Conservation (phyloP, 371 early-diverging fungal species). For the Mitosporidium daphniae region DNA sequence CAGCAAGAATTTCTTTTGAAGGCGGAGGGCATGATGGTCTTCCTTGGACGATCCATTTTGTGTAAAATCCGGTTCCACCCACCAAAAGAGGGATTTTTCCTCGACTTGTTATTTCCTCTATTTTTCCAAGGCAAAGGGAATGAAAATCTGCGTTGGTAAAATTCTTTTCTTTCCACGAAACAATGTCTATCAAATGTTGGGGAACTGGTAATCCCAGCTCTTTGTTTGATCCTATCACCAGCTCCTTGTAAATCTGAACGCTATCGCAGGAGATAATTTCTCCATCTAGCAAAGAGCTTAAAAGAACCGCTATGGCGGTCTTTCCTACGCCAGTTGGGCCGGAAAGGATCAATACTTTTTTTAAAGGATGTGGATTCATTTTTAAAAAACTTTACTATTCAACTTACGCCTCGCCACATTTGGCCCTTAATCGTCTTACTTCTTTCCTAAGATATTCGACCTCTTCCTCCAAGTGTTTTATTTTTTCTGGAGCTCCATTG, state of each 20-base stretch:
- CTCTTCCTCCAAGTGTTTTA: too few relatives aligned
- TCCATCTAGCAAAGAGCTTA: neutral
- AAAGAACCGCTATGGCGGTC: constrained; percentile 1
- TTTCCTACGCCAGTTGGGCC: constrained; percentile 2
- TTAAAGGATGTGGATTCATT: too few relatives aligned
- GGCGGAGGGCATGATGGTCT: neutral
- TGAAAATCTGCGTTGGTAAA: neutral
- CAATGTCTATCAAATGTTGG: constrained; percentile 1
- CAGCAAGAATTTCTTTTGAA: neutral
- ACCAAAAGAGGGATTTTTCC: neutral
- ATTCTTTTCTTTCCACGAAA: neutral
- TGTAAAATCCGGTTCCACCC: constrained; percentile 1
- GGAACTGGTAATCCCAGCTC: neutral
- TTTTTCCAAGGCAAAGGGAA: too few relatives aligned
- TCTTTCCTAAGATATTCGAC: too few relatives aligned
- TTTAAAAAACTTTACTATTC: too few relatives aligned
- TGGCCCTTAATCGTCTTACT: too few relatives aligned
- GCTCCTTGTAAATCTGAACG: constrained; percentile 1
- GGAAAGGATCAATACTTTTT: neutral
- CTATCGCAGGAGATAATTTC: constrained; percentile 1
- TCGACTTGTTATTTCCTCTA: neutral
- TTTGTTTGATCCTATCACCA: constrained; percentile 2
- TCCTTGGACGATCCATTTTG: neutral
- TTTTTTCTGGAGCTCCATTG: too few relatives aligned
- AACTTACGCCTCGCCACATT: too few relatives aligned